phyloP scores from a whole-genome alignment of 805 yeast species.

The Yarrowia yakushimensis region DNA sequence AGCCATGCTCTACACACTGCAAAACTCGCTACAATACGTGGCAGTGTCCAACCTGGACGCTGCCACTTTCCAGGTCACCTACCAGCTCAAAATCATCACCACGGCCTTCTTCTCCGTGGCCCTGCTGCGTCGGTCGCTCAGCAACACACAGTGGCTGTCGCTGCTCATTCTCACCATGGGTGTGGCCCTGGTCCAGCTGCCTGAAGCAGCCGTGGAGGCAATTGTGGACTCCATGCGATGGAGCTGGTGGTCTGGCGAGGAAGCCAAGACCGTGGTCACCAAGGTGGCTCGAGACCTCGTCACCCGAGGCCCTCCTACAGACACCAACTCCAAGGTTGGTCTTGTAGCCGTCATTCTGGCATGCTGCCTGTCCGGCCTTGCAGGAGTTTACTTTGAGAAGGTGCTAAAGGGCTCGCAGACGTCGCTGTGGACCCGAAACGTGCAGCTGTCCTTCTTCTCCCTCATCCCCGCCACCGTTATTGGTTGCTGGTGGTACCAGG shows the following conservation, averaged over 20 bases:
- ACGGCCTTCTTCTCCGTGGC: conserved; percentile 44
- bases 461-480: conserved; percentile 41
- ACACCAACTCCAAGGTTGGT: conserved; percentile 36
- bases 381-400: conserved; percentile 46
- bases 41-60: conserved; percentile 45
- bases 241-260: conserved; percentile 26
- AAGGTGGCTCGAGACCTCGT: conserved; percentile 19
- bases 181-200: conserved; percentile 43
- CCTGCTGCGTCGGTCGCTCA: conserved; percentile 38
- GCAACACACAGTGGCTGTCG: conserved; percentile 40
- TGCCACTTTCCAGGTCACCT: conserved; percentile 45
- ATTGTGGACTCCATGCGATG: conserved; percentile 25
- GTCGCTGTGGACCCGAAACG: conserved; percentile 43
- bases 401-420: conserved; percentile 41
- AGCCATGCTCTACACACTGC: conserved; percentile 42
- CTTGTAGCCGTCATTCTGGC: conserved; percentile 40
- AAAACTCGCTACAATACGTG: conserved; percentile 42
- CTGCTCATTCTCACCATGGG: conserved; percentile 41
- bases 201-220: conserved; percentile 33
- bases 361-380: conserved; percentile 42
- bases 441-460: conserved; percentile 42
- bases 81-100: conserved; percentile 44
- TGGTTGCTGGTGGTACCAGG: conserved; percentile 40
- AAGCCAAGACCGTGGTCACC: background rate
- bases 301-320: conserved; percentile 25